Conservation (phyloP, 139 green algal species). For the Volvox africanus region DNA sequence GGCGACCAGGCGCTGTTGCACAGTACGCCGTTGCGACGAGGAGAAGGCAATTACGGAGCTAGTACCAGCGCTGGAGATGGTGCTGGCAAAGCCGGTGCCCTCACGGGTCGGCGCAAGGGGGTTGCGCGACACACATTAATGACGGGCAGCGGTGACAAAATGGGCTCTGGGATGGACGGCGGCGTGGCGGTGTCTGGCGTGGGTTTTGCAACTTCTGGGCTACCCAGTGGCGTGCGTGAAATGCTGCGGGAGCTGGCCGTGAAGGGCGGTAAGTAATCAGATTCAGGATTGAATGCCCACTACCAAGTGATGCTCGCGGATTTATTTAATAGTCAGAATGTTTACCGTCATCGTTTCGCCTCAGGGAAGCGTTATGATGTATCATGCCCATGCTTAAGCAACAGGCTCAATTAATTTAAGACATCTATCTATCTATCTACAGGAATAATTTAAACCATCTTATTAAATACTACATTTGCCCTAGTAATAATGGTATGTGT, state of each 20-base stretch:
- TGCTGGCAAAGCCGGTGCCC: background rate
- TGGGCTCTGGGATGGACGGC: background rate
- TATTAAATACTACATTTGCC: too few relatives aligned
- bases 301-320: too few relatives aligned
- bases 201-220: background rate
- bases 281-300: too few relatives aligned
- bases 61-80: background rate
- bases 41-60: background rate
- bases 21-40: background rate
- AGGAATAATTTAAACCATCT: too few relatives aligned
- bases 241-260: conserved; percentile 8
- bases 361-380: too few relatives aligned
- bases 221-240: background rate
- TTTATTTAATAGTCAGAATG: too few relatives aligned
- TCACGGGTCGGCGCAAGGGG: background rate
- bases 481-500: too few relatives aligned
- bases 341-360: too few relatives aligned
- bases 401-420: too few relatives aligned
- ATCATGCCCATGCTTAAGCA: too few relatives aligned
- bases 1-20: background rate
- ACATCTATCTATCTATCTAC: too few relatives aligned
- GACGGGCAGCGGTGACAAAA: background rate
- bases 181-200: background rate
- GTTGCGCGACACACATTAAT: background rate
- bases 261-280: background rate